Percentiles rank a stretch among this genome's conserved stretches.
These are phyloP conservation scores for Testicularia cyperi DNA, from an alignment of 1,284 basidiomycete genomes.

Conservation along the genomic window DNA sequence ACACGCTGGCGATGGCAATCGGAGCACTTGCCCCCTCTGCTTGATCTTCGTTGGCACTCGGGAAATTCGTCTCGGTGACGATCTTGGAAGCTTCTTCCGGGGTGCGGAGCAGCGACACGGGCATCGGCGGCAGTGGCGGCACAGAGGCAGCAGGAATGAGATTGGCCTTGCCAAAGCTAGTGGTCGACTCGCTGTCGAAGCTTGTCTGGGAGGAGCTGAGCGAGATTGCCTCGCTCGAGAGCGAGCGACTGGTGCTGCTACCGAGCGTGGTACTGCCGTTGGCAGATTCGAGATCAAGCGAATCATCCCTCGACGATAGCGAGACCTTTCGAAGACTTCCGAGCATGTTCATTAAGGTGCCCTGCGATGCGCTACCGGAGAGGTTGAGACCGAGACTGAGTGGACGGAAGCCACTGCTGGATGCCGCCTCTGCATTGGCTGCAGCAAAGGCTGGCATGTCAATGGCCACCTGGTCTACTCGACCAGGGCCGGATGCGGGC, in stretches of 20 bases:
- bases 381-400: constrained; percentile 31
- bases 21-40: too few species aligned
- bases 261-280: constrained; percentile 10
- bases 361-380: constrained; percentile 17
- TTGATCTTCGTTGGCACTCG: too few species aligned
- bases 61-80: too few species aligned
- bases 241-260: constrained; percentile 9
- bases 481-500: too few species aligned
- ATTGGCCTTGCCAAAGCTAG: constrained; percentile 40
- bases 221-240: constrained; percentile 27
- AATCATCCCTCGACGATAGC: constrained; percentile 1
- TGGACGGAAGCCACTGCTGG: constrained; percentile 12
- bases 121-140: constrained; percentile 31
- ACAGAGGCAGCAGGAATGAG: constrained; percentile 23
- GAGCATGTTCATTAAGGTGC: constrained; percentile 27
- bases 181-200: constrained; percentile 18
- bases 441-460: constrained; percentile 11
- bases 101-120: constrained; percentile 18
- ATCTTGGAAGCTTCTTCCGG: too few species aligned
- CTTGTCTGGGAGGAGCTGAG: constrained; percentile 37
- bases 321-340: constrained; percentile 11
- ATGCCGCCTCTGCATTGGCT: constrained; percentile 2
- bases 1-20: too few species aligned
- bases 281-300: constrained; percentile 28
- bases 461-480: constrained; percentile 24